Percentiles rank a stretch among this genome's conserved stretches.
Evolutionary conservation across 163 green algal species (phyloP).

Genomic region (Scenedesmus sp.): DNA sequence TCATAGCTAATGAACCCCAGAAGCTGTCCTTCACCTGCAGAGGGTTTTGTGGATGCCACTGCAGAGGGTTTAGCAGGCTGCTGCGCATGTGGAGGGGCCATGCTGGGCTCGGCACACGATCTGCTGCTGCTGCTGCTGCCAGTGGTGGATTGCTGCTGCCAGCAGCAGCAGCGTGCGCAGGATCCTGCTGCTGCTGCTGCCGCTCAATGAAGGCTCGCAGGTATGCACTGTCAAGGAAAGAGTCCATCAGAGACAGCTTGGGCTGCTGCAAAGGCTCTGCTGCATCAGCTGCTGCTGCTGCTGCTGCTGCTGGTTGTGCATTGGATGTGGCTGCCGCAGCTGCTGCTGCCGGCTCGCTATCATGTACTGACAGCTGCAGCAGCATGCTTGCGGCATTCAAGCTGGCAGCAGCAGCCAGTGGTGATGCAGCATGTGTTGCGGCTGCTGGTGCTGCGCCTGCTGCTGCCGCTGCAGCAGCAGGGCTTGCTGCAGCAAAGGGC

Average conservation of each 20-base stretch:
- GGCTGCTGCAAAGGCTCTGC: neutral
- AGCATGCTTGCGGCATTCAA: neutral
- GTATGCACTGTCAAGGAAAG: neutral
- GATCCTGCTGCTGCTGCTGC: neutral
- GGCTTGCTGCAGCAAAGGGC: neutral
- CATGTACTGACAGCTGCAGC: neutral
- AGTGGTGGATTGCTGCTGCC: neutral
- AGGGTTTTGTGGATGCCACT: neutral
- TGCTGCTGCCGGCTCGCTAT: neutral
- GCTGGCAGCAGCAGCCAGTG: neutral
- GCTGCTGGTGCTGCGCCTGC: neutral
- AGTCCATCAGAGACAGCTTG: neutral
- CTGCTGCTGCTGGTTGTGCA: neutral
- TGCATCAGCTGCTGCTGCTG: neutral
- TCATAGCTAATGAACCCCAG: neutral
- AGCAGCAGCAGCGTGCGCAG: neutral
- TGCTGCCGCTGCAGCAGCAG: neutral
- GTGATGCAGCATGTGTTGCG: neutral
- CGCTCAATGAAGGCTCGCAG: neutral
- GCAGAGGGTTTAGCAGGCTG: neutral
- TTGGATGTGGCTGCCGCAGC: neutral
- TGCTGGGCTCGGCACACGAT: neutral
- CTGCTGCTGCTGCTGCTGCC: constrained; percentile 2
- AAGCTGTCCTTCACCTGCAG: neutral
- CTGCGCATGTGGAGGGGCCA: neutral